A percentile compares a stretch with the other conserved stretches of the same genome.
Conservation (phyloP, 805 yeast genomes). For the Lipomyces yamadae region DNA sequence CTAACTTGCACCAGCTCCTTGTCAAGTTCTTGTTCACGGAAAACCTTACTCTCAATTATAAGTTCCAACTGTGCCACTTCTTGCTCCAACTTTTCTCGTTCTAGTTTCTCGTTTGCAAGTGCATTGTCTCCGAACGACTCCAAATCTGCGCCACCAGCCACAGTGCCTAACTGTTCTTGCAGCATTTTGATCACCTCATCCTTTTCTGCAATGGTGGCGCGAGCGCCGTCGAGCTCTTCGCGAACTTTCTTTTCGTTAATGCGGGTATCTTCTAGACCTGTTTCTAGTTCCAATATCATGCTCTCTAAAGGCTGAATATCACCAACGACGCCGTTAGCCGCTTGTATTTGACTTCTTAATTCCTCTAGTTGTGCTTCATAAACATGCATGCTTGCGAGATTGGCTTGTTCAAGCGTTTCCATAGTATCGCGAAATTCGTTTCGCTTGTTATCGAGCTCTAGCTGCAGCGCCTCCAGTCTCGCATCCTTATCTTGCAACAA, state of each 20-base stretch:
- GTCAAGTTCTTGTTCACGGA: conserved; percentile 45
- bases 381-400: conserved; percentile 28
- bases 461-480: conserved; percentile 40
- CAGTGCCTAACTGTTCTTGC: conserved; percentile 20
- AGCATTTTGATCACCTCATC: conserved; percentile 40
- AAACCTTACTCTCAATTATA: conserved; percentile 40
- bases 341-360: conserved; percentile 34
- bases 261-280: conserved; percentile 38
- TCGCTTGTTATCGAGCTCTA: conserved; percentile 43
- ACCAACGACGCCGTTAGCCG: conserved; percentile 38
- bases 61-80: conserved; percentile 41
- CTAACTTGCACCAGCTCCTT: conserved; percentile 37
- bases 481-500: conserved; percentile 42
- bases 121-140: not conserved
- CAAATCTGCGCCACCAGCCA: not conserved
- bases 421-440: conserved; percentile 44
- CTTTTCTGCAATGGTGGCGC: conserved; percentile 30
- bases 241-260: conserved; percentile 33
- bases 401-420: conserved; percentile 37
- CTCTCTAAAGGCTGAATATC: conserved; percentile 41
- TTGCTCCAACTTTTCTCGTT: conserved; percentile 20
- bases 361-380: conserved; percentile 33
- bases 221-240: conserved; percentile 18
- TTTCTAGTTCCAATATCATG: conserved; percentile 39
- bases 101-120: conserved; percentile 5